phyloP scores from a whole-genome alignment of 192 early-diverging fungal species.

The Backusella westeae region DNA sequence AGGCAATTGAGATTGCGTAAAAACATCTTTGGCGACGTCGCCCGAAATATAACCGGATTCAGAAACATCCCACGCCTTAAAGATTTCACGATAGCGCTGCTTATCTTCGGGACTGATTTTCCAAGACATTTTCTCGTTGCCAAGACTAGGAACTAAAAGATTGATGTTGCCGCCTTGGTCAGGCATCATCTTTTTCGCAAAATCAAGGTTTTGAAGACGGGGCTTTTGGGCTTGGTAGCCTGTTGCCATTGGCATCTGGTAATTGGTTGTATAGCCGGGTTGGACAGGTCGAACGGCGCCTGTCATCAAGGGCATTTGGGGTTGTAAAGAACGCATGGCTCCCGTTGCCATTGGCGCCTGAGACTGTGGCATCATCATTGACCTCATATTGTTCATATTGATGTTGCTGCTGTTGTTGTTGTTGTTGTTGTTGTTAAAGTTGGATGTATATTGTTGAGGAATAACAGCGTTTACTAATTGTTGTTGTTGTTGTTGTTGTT shows the following conservation, averaged over 20 bases:
- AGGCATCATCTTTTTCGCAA: constrained; percentile 41
- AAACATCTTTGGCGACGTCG: constrained; percentile 56
- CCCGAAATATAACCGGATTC: constrained; percentile 49
- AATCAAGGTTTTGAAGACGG: constrained; percentile 30
- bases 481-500: neutral
- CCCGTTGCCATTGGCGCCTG: constrained; percentile 14
- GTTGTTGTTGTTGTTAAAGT: neutral
- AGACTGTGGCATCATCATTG: neutral
- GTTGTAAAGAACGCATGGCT: neutral
- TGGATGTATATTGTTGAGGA: neutral
- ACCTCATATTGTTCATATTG: neutral
- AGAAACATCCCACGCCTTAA: constrained; percentile 47
- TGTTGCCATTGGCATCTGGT: constrained; percentile 21
- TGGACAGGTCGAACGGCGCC: constrained; percentile 2
- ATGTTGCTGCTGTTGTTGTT: neutral
- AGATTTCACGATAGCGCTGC: constrained; percentile 38
- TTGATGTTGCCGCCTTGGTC: constrained; percentile 18
- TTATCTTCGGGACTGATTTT: constrained; percentile 41
- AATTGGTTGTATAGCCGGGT: constrained; percentile 1
- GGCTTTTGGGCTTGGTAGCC: constrained; percentile 15
- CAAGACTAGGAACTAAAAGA: constrained; percentile 32
- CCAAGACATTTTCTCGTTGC: constrained; percentile 44
- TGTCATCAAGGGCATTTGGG: constrained; percentile 27
- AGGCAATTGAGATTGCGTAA: constrained; percentile 53
- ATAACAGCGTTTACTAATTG: neutral